Evolutionary conservation across 108 stramenopile genomes (phyloP), one percentile per base, ranked within the genome.

Genomic region (Nitzschia sp.): DNA sequence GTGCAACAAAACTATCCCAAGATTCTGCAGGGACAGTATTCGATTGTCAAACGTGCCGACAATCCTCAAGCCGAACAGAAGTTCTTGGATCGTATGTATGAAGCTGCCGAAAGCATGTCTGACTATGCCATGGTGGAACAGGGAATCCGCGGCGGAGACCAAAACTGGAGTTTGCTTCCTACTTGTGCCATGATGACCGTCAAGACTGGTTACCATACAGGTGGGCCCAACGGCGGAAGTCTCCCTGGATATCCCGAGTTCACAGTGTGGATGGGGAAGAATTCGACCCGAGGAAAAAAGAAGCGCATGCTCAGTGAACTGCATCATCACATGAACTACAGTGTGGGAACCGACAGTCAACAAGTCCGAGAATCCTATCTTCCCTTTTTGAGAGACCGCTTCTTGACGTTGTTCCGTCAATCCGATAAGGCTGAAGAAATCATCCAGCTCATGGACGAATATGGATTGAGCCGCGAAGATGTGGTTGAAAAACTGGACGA

Each of bases 241-340:
- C 69, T 91, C 39, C 82, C 86, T 5, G 95, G 91, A 20, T 96
- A 84, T 72, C 94, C 97, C 15, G 94, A 91, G 48, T 97, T 99
- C 63, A 87, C 96, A 17, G 84, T 86, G 24, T 99, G 96, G 96
- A 79, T 98, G 57, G 98, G 97, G 24, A 95, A 96, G 79, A 96
- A 97, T 81, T 95, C 95, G 26, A 54, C 82, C 37, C 65, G 82
- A 65, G 83, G 80, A 21, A 97, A 97, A 72, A 88, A 82, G 55
- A 69, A 70, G 57, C 85, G 98, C 0, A 59, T 97, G 44, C 62
- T 95, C 44, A 73, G 78, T 44, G 98, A 98, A 72, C 64, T 97
- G 21, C 65, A 77, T n/a, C 89, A 92, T 57, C 97, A 97, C 79
- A 85, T 97, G 80, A 93, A 88, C 59, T 84, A 76, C 68, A 82